phyloP scores from a whole-genome alignment of 257 asterid genomes.

The Leptodermis oblonga region DNA sequence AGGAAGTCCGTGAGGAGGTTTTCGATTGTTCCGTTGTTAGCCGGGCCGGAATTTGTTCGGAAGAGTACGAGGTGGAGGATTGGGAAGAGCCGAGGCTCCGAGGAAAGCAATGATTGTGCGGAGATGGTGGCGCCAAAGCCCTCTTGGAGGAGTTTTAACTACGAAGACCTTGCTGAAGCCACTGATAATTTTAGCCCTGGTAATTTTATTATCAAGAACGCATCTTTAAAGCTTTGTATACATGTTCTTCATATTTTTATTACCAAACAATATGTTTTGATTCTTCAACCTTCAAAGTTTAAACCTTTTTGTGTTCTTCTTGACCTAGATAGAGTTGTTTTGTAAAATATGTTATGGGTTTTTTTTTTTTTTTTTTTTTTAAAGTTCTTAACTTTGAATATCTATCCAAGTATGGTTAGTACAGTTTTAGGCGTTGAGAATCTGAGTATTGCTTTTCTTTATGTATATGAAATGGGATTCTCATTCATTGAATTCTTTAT shows the following conservation, averaged over 20 bases:
- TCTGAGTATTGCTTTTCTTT: not conserved
- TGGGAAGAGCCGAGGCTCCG: constrained; percentile 53
- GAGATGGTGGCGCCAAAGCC: constrained; percentile 59
- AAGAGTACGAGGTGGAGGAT: constrained; percentile 40
- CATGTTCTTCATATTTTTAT: not conserved
- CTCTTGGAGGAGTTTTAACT: constrained; percentile 69
- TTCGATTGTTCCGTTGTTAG: constrained; percentile 24
- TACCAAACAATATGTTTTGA: not conserved
- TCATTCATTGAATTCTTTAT: constrained; percentile 1
- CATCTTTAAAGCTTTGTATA: not conserved
- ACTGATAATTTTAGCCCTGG: constrained; percentile 64
- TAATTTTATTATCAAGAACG: constrained; percentile 5
- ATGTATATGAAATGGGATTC: constrained; percentile 5
- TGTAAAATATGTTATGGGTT: not conserved
- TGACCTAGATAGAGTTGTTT: not conserved
- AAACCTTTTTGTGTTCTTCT: not conserved
- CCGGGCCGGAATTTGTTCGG: constrained; percentile 41
- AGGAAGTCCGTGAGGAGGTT: constrained; percentile 41
- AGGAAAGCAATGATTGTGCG: constrained; percentile 48
- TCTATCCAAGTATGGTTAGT: not conserved
- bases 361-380: too few species aligned
- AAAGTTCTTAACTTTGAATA: too few species aligned
- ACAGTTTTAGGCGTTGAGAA: not conserved
- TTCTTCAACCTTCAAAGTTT: not conserved
- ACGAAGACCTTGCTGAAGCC: constrained; percentile 52